Evolutionary conservation across 371 early-diverging fungal species (phyloP), one percentile per base, ranked within the genome.

Genomic region (Batkoa obscura): DNA sequence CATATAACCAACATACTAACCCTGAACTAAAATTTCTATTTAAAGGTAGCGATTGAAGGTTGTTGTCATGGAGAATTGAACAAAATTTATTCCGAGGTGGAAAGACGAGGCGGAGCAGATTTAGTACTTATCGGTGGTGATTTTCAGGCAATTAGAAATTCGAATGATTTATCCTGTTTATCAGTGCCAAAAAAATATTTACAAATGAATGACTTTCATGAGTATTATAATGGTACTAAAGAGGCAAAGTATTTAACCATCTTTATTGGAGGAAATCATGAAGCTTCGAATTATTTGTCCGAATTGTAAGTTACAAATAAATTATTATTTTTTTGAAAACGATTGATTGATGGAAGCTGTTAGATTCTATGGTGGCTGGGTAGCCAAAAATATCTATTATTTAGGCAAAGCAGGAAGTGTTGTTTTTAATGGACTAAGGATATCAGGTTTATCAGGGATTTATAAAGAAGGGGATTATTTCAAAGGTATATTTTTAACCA

Each of bases 181-280:
- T 75, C 88, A 0, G 80, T 80, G 1, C 96, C 96, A 2, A 69
- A 72, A 38, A 90, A 90, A 62, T 93, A 84, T 65, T 75, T 76
- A 45, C 61, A 67, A 15, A 43, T 96, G 12, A 95, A 94, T 8
- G 74, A 72, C 3, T 98, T 98, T 66, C 72, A 84, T 74, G 72
- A 90, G 50, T 98, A 96, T 58, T 96, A 95, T 68, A 76, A 79
- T 3, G 93, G 93, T n/a, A 68, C 76, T 57, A 69, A 66, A 35
- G 66, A 56, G 23, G 90, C 91, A 32, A 94, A 93, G 0, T 66
- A 82, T 41, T 86, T 84, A 0, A 95, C 97, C 1, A 59, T 98
- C 1, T 90, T 96, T 64, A 80, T 98, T 57, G 98, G 98, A 3
- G 98, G 98, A 13, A 98, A 98, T 65, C 98, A 98, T 62, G 98